Conservation (phyloP, 805 yeast species). For the Metschnikowia continentalis region DNA sequence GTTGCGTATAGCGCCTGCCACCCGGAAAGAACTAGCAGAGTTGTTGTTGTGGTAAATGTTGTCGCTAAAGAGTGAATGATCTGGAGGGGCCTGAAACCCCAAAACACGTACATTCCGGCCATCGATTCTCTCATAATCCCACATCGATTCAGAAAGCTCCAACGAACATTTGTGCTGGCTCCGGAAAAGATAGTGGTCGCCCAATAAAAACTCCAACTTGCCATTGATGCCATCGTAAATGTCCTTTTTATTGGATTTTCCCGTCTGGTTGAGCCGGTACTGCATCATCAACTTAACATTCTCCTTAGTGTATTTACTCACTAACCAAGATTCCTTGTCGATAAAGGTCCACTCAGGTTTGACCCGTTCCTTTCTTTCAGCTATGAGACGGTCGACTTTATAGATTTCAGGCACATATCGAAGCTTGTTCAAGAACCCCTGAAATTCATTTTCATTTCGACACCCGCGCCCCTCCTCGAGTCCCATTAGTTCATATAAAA, state of each 20-base stretch:
- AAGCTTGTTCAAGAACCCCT: background rate
- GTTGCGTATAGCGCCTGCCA: background rate
- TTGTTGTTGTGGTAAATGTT: no score
- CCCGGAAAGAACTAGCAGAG: no score
- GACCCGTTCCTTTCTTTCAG: background rate
- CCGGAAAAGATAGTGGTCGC: background rate
- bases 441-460: background rate
- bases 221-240: slow-evolving; percentile 2
- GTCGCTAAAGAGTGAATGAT: no score
- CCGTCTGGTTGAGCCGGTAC: background rate
- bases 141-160: background rate
- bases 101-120: background rate
- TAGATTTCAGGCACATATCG: background rate
- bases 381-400: background rate
- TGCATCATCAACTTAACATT: background rate
- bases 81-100: background rate
- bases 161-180: background rate
- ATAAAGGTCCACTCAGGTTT: background rate
- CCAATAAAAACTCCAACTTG: slow-evolving; percentile 4
- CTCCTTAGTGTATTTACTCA: background rate
- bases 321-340: background rate
- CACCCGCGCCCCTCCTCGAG: background rate
- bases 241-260: background rate
- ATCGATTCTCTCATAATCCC: background rate
- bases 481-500: background rate